phyloP scores from a whole-genome alignment of 148 eudicot species.

The Heliamphora exappendiculata region DNA sequence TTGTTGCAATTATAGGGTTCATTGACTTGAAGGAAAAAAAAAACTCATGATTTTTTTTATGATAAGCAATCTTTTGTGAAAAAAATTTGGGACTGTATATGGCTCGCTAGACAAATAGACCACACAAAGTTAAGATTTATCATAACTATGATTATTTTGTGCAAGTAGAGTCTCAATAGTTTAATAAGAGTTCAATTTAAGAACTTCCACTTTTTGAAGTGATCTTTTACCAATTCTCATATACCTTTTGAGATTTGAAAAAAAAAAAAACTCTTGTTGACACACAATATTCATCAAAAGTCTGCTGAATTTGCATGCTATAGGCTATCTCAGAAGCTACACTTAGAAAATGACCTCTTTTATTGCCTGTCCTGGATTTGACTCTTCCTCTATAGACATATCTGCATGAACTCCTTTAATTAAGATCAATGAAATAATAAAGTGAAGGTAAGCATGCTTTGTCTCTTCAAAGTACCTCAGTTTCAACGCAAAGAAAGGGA shows the following conservation, averaged over 20 bases:
- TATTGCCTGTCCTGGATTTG: background rate
- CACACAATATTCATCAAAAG: background rate
- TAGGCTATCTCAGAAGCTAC: background rate
- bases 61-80: background rate
- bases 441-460: constrained; percentile 16
- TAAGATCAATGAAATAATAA: background rate
- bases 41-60: background rate
- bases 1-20: too few species aligned
- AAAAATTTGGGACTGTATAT: background rate
- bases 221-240: too few species aligned
- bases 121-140: too few species aligned
- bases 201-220: too few species aligned
- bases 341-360: too few species aligned
- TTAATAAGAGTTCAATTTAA: background rate
- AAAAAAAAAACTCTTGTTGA: background rate
- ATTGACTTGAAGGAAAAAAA: background rate
- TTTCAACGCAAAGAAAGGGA: background rate
- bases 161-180: too few species aligned
- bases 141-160: background rate
- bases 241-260: too few species aligned
- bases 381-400: background rate
- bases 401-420: background rate
- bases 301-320: background rate
- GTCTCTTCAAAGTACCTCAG: background rate
- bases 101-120: too few species aligned